A percentile compares a stretch with the other conserved stretches of the same genome.
Conservation (phyloP, 345 rosid genomes). For the Aethionema arabicum region DNA sequence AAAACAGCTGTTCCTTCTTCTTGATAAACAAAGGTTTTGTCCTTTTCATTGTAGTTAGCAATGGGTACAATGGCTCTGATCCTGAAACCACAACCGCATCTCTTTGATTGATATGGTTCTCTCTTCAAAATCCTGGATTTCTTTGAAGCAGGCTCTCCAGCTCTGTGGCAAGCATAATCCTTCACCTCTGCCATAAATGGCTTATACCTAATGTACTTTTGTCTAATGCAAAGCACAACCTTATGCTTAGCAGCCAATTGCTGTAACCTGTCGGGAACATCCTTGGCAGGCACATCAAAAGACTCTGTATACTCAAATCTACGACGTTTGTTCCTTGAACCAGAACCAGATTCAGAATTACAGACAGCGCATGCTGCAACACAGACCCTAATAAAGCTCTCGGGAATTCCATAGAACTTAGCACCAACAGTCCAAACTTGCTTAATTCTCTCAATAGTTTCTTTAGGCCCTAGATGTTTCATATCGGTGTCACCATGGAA, state of each 20-base stretch:
- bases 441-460: constrained; percentile 89
- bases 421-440: constrained; percentile 98
- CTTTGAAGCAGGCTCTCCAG: constrained; percentile 88
- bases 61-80: constrained; percentile 97
- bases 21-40: constrained; percentile 87
- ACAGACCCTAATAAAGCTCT: constrained; percentile 97
- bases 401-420: constrained; percentile 92
- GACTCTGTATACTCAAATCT: constrained; percentile 94
- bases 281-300: constrained; percentile 94
- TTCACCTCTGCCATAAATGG: constrained; percentile 99
- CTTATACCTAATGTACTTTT: constrained; percentile 94
- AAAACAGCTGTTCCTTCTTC: constrained; percentile 96
- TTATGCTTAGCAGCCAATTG: constrained; percentile 93
- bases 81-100: constrained; percentile 96
- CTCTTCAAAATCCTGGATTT: constrained; percentile 91
- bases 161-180: constrained; percentile 99
- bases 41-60: constrained; percentile 90
- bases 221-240: constrained; percentile 97
- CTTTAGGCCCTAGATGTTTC: constrained; percentile 82
- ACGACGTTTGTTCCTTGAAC: constrained; percentile 73
- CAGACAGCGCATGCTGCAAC: constrained; percentile 84
- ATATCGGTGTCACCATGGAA: constrained; percentile 93
- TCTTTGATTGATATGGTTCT: constrained; percentile 94
- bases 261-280: constrained; percentile 79
- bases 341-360: constrained; percentile 70